Conservation (phyloP, 2,329 filamentous ascomycete genomes). For the Clonostachys rosea region DNA sequence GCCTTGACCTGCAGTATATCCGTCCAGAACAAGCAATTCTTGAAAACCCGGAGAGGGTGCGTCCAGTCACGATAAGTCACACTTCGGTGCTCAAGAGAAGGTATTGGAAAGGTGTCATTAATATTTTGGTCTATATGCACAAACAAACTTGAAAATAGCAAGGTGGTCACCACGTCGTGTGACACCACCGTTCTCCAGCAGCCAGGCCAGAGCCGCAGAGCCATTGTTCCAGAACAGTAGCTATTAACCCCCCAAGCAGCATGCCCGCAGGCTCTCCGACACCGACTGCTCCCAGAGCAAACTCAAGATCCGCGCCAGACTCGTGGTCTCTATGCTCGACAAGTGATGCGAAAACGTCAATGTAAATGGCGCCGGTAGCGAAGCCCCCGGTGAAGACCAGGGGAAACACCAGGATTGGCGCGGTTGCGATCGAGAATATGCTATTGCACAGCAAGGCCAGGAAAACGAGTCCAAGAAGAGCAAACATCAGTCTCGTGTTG, state of each 20-base stretch:
- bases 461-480: neutral
- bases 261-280: constrained; percentile 19
- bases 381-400: constrained; percentile 18
- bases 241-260: constrained; percentile 15
- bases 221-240: constrained; percentile 12
- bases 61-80: too few relatives aligned
- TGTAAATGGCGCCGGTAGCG: constrained; percentile 18
- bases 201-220: constrained; percentile 10
- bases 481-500: constrained; percentile 5
- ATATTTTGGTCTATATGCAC: neutral
- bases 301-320: constrained; percentile 13
- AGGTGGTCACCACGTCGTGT: constrained; percentile 3
- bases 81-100: neutral
- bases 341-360: constrained; percentile 11
- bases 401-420: constrained; percentile 11
- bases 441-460: constrained; percentile 9
- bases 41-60: too few relatives aligned
- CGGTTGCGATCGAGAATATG: constrained; percentile 11
- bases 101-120: neutral
- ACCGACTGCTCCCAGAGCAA: constrained; percentile 18
- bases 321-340: constrained; percentile 9
- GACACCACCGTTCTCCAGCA: constrained; percentile 16
- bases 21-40: too few relatives aligned
- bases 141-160: too few relatives aligned
- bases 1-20: too few relatives aligned